Percentiles rank a stretch among this genome's conserved stretches.
These are phyloP conservation scores for Nitzschia sp. DNA, from an alignment of 108 stramenopile genomes.

Conservation along the genomic window DNA sequence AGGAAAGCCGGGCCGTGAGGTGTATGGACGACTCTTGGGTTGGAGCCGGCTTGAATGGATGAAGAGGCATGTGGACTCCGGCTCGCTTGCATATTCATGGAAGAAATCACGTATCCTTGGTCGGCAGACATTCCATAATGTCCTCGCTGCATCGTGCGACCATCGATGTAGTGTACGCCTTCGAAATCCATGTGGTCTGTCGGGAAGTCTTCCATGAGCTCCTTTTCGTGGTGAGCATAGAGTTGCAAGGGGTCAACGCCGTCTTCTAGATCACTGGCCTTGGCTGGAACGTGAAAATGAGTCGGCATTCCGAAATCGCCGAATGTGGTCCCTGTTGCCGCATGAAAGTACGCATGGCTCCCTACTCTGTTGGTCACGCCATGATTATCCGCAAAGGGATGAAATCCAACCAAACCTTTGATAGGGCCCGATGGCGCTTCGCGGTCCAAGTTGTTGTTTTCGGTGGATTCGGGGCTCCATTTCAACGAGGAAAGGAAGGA, in stretches of 20 bases:
- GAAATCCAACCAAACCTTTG: background rate
- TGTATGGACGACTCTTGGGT: conserved; percentile 1
- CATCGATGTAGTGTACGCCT: too few species aligned
- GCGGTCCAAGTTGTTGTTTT: background rate
- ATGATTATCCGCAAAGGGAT: background rate
- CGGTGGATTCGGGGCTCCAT: background rate
- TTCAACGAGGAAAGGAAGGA: background rate
- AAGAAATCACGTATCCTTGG: too few species aligned
- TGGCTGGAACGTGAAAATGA: background rate
- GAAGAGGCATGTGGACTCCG: too few species aligned
- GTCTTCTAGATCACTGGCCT: background rate
- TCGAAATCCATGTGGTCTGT: background rate
- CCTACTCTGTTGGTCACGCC: background rate
- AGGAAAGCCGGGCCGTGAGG: conserved; percentile 18
- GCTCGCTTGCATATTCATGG: too few species aligned
- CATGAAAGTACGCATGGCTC: background rate
- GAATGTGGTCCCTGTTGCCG: background rate
- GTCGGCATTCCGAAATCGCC: background rate
- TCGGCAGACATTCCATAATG: too few species aligned
- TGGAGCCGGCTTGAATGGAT: background rate
- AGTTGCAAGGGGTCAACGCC: background rate
- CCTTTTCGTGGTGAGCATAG: background rate
- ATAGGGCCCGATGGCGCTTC: background rate
- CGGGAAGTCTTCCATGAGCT: background rate
- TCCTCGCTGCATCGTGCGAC: too few species aligned